Evolutionary conservation across 2,329 filamentous ascomycete genomes (phyloP).

Genomic region (Fusarium sp.): DNA sequence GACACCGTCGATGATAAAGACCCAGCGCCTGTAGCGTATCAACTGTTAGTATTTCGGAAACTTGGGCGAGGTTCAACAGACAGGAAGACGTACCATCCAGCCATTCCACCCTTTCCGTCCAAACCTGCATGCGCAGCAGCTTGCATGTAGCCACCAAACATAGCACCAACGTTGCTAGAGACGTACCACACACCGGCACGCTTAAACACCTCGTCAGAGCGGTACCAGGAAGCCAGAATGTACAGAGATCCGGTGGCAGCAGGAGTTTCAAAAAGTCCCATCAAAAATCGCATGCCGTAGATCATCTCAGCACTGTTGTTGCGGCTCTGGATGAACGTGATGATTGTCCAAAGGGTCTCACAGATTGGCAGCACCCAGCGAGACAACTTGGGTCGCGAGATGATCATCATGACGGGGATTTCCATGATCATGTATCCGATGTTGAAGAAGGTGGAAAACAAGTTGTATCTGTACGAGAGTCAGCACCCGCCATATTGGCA

Average conservation of each 20-base stretch:
- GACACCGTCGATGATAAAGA: slow-evolving; percentile 56
- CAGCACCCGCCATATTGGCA: not conserved
- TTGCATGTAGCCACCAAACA: slow-evolving; percentile 40
- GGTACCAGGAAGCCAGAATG: slow-evolving; percentile 55
- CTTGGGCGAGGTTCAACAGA: not conserved
- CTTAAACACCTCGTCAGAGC: slow-evolving; percentile 60
- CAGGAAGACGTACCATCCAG: slow-evolving; percentile 26
- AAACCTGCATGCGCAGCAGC: slow-evolving; percentile 36
- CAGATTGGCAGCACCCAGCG: slow-evolving; percentile 25
- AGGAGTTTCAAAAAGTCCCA: slow-evolving; percentile 41
- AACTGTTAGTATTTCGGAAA: not conserved
- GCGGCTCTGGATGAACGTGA: slow-evolving; percentile 23
- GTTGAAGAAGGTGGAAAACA: slow-evolving; percentile 50
- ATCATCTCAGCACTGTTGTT: slow-evolving; percentile 28
- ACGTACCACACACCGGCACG: slow-evolving; percentile 66
- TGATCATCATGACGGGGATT: slow-evolving; percentile 47
- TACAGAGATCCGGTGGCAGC: slow-evolving; percentile 47
- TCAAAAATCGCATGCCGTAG: slow-evolving; percentile 35
- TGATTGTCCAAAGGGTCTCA: slow-evolving; percentile 33
- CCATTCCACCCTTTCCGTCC: slow-evolving; percentile 29
- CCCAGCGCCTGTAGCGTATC: slow-evolving; percentile 45
- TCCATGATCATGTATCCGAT: slow-evolving; percentile 47
- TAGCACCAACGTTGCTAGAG: slow-evolving; percentile 34
- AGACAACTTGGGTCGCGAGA: slow-evolving; percentile 41
- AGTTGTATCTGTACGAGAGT: slow-evolving; percentile 31